Base-by-base conservation (phyloP, 2,329 filamentous ascomycete species). In the Trichoderma lentiforme region DNA sequence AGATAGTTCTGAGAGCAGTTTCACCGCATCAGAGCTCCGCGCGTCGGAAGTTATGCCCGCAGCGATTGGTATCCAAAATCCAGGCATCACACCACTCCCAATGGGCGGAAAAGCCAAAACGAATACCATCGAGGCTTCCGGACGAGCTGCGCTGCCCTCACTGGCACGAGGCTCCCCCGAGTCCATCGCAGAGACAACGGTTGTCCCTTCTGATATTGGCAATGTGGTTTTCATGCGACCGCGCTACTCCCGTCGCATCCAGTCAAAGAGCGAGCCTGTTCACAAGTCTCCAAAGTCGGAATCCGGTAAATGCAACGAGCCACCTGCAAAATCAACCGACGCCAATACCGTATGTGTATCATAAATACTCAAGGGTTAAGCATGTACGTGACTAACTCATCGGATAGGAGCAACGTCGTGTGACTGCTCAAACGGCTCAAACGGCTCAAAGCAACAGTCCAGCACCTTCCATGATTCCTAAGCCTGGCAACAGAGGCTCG, bases 211-310 rank as follows among this genome's bases (percentile, higher is more conserved):
- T 28, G 53, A 61, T 14, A 14, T 39, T 34, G 39, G 34, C 21
- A 63, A 43, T 21, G 53, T 72, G 39, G 32, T 36, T 53, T 77
- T 79, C 60, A 81, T 70, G 66, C 36, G 66, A 61, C 81, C 81
- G 12, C 78, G 78, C 32, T 85, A 86, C 72, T 84, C 82, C 61
- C 81, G 84, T n/a, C 81, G 84, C 47, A 78, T 83, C 26, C 82
- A 86, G 72, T 86, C 84, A 61, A 86, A 83, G 75, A 86, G 85
- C 73, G 84, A 86, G 75, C 83, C 84, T 36, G 77, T 75, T 2
- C 76, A 79, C 15, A 67, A 65, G 12, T 76, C 76, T 1, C 73
- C 77, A 56, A 74, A 74, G 8, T 71, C 75, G 7, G 78, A 79
- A 3, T n/a, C 70, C 11, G 9, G n/a, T 3, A 39, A 68, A 11